These are phyloP conservation scores for Discostella stelligera DNA, from an alignment of 352 stramenopile genomes.

Conservation along the genomic window DNA sequence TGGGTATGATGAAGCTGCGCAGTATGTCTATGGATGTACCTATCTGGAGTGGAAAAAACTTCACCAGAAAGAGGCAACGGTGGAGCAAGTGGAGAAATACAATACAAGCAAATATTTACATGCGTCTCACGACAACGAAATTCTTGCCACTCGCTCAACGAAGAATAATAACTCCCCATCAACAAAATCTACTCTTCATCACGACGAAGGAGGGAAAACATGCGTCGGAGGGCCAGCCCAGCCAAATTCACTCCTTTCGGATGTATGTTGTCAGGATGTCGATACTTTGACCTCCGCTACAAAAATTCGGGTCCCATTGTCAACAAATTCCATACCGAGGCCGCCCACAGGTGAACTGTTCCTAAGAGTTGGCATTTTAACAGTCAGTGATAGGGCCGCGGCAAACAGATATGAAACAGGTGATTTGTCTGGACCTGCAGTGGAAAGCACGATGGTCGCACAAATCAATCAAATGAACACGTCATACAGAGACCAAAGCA, in stretches of 20 bases:
- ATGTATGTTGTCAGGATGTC: constrained; percentile 83
- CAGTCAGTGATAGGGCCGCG: constrained; percentile 81
- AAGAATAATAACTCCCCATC: constrained; percentile 3
- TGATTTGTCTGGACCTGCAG: constrained; percentile 81
- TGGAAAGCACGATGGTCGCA: constrained; percentile 50
- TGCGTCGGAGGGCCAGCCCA: constrained; percentile 8
- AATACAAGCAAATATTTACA: constrained; percentile 73
- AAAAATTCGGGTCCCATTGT: constrained; percentile 1
- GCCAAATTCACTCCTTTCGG: constrained; percentile 60
- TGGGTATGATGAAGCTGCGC: constrained; percentile 79
- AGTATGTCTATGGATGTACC: constrained; percentile 80
- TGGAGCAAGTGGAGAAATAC: constrained; percentile 78
- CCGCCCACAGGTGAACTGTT: constrained; percentile 39
- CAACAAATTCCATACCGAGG: constrained; percentile 30
- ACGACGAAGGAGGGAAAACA: neutral
- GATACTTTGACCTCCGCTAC: constrained; percentile 28
- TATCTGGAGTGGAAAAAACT: constrained; percentile 83
- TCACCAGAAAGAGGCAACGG: constrained; percentile 77
- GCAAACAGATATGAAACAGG: constrained; percentile 73
- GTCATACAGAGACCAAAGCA: constrained; percentile 27
- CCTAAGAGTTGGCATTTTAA: constrained; percentile 77
- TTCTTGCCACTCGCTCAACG: constrained; percentile 46
- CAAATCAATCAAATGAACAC: constrained; percentile 35
- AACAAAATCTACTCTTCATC: neutral
- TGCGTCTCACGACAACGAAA: constrained; percentile 74